These are phyloP conservation scores for Coniochaeta hoffmannii DNA, from an alignment of 2,329 filamentous ascomycete genomes.

Conservation along the genomic window DNA sequence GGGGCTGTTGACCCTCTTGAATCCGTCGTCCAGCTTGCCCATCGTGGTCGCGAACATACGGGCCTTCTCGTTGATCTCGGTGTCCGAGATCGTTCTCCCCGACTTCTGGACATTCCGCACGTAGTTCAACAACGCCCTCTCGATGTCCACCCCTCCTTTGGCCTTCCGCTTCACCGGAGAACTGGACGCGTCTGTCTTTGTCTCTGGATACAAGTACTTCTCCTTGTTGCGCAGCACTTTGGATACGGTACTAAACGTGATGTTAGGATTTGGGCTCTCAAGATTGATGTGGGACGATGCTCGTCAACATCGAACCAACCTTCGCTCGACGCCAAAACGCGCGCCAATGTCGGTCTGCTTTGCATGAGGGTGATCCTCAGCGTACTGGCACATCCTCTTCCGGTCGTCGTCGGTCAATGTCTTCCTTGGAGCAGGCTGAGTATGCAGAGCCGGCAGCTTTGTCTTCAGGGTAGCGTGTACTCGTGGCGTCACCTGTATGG, in stretches of 20 bases:
- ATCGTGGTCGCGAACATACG: slow-evolving; percentile 71
- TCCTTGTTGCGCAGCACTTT: slow-evolving; percentile 94
- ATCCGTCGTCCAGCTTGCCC: slow-evolving; percentile 59
- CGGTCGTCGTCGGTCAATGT: slow-evolving; percentile 89
- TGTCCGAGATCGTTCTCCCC: slow-evolving; percentile 66
- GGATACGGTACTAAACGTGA: slow-evolving; percentile 75
- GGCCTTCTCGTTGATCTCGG: slow-evolving; percentile 79
- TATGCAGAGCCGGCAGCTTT: slow-evolving; percentile 40
- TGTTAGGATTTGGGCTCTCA: slow-evolving; percentile 16
- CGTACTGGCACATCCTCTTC: slow-evolving; percentile 87
- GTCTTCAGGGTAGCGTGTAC: slow-evolving; percentile 43
- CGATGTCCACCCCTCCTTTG: slow-evolving; percentile 75
- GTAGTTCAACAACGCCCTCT: slow-evolving; percentile 84
- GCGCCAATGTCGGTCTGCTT: slow-evolving; percentile 97
- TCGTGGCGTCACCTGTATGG: slow-evolving; percentile 42
- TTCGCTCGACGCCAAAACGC: slow-evolving; percentile 93
- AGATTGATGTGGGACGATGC: slow-evolving; percentile 4
- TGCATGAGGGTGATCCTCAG: slow-evolving; percentile 79
- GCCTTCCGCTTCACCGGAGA: slow-evolving; percentile 83
- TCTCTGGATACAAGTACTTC: slow-evolving; percentile 78
- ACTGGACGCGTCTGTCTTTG: slow-evolving; percentile 55
- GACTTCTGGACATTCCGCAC: slow-evolving; percentile 72
- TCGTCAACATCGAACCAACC: slow-evolving; percentile 48
- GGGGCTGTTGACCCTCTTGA: slow-evolving; percentile 62
- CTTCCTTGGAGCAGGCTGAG: slow-evolving; percentile 63